Conservation (phyloP, 202 grass and related monocot species). For the Digitaria exilis region DNA sequence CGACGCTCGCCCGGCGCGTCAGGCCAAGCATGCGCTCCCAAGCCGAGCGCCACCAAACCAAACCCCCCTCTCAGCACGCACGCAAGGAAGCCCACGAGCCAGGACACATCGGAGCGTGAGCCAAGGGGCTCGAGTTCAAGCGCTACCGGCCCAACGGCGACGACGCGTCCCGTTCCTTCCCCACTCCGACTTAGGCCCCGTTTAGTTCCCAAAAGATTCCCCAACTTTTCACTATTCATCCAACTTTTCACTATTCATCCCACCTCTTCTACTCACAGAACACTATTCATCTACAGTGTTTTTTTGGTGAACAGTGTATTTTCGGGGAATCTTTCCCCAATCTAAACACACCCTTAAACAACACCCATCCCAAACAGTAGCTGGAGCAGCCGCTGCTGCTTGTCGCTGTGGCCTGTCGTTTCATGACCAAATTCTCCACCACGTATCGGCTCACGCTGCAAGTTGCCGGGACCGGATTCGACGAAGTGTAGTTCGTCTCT, state of each 20-base stretch:
- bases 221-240: too few relatives aligned
- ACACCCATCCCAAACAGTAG: background rate
- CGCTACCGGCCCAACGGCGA: constrained; percentile 38
- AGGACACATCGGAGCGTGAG: constrained; percentile 48
- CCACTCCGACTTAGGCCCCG: too few relatives aligned
- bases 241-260: too few relatives aligned
- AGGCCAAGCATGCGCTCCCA: constrained; percentile 50
- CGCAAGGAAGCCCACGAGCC: constrained; percentile 12
- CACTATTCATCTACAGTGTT: too few relatives aligned
- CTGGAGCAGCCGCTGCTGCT: background rate
- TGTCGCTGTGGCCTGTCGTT: background rate
- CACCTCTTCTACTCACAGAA: too few relatives aligned
- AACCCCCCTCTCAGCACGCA: background rate
- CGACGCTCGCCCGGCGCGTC: background rate
- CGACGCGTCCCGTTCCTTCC: background rate
- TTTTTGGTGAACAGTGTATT: too few relatives aligned
- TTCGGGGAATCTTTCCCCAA: too few relatives aligned
- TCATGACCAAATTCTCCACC: background rate
- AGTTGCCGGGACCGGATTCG: background rate
- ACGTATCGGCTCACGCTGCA: background rate
- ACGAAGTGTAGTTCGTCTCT: too few relatives aligned
- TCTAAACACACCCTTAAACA: too few relatives aligned
- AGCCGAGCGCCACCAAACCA: constrained; percentile 48
- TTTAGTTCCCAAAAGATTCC: too few relatives aligned
- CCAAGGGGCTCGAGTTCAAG: constrained; percentile 71